Evolutionary conservation across 768 basidiomycete species (phyloP).

Genomic region (Leccinum barrowsii): DNA sequence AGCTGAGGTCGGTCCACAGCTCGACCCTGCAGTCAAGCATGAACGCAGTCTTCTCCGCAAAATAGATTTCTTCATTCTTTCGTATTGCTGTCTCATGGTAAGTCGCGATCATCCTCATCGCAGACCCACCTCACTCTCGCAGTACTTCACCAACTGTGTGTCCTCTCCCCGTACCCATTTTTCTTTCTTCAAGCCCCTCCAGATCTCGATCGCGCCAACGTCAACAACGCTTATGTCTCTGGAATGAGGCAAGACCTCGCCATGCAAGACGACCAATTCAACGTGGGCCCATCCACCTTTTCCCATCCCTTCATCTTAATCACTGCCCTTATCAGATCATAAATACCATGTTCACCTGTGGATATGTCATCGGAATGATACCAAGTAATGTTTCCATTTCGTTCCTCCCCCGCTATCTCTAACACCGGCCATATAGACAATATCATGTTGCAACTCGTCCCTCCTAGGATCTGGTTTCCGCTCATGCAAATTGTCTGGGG

Average conservation of each 20-base stretch:
- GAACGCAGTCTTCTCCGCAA: constrained; percentile 57
- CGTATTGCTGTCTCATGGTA: constrained; percentile 70
- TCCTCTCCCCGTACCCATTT: background rate
- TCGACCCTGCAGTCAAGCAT: constrained; percentile 1
- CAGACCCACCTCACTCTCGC: background rate
- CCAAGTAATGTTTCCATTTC: constrained; percentile 41
- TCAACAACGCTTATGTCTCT: constrained; percentile 74
- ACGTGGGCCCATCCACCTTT: constrained; percentile 33
- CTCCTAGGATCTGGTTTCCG: constrained; percentile 66
- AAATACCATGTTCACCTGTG: constrained; percentile 69
- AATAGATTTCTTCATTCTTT: constrained; percentile 64
- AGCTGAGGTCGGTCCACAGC: background rate
- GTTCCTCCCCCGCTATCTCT: background rate
- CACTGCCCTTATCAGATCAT: constrained; percentile 42
- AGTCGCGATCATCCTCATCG: constrained; percentile 2
- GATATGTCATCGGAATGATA: constrained; percentile 74
- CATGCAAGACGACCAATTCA: constrained; percentile 63
- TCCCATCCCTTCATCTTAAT: background rate
- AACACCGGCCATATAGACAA: constrained; percentile 44
- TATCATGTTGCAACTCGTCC: constrained; percentile 58
- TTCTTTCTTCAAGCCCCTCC: background rate
- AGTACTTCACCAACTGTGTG: constrained; percentile 69
- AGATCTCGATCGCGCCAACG: constrained; percentile 69
- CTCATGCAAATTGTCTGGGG: constrained; percentile 64
- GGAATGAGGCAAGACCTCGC: constrained; percentile 72